Evolutionary conservation across 2,329 filamentous ascomycete genomes (phyloP).

Genomic region (Stagonosporopsis rhizophila): DNA sequence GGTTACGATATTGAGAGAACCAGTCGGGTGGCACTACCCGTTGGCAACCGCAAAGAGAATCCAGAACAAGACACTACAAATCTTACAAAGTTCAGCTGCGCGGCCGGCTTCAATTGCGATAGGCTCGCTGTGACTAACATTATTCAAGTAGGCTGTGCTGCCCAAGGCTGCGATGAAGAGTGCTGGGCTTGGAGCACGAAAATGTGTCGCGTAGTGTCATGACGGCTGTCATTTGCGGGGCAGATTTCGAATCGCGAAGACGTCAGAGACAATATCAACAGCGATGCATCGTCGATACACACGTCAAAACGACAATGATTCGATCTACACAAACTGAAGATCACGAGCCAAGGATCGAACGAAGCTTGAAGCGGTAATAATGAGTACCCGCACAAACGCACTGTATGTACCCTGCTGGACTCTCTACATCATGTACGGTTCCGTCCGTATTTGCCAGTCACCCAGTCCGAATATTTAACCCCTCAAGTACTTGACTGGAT

Average conservation of each 20-base stretch:
- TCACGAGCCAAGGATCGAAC: background rate
- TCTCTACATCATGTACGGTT: background rate
- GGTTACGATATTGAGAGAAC: conserved; percentile 13
- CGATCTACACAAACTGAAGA: background rate
- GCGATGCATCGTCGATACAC: background rate
- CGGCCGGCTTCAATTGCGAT: conserved; percentile 14
- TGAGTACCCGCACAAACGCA: background rate
- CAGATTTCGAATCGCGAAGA: background rate
- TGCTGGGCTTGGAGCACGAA: conserved; percentile 3
- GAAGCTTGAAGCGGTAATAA: background rate
- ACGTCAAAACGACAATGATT: background rate
- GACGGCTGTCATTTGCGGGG: conserved; percentile 1
- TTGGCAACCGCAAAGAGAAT: conserved; percentile 8
- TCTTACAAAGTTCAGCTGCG: conserved; percentile 11
- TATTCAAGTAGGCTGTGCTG: conserved; percentile 1
- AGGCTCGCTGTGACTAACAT: background rate
- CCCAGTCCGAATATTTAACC: background rate
- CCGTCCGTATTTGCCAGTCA: too few species aligned
- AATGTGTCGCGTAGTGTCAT: conserved; percentile 6
- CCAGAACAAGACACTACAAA: conserved; percentile 6
- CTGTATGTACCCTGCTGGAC: background rate
- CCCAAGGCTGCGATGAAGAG: conserved; percentile 1
- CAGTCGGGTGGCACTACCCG: too few species aligned
- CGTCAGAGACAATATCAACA: conserved; percentile 1
- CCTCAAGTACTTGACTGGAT: background rate